Percentiles rank a stretch among this genome's conserved stretches.
phyloP scores from a whole-genome alignment of 768 basidiomycete genomes.

The Calvatia gigantea region DNA sequence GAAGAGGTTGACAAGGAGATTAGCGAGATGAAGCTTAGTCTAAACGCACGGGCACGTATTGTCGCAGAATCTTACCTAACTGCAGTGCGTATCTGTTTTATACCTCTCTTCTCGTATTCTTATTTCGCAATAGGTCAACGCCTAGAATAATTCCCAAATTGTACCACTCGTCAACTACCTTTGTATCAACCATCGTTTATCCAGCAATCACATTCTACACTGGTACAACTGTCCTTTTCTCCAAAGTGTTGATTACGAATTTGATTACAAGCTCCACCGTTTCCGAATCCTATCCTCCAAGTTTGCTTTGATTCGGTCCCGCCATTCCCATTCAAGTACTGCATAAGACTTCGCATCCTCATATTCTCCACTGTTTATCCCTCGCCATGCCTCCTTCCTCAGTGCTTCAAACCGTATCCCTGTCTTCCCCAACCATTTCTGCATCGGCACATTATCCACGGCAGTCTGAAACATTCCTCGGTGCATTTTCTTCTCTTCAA shows the following conservation, averaged over 20 bases:
- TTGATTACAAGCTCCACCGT: conserved; percentile 4
- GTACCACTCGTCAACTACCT: conserved; percentile 6
- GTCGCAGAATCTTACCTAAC: conserved; percentile 96
- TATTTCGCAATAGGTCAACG: conserved; percentile 31
- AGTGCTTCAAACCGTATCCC: conserved; percentile 35
- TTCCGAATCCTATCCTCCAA: conserved; percentile 26
- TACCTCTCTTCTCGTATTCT: not conserved
- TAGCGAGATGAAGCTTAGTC: conserved; percentile 96
- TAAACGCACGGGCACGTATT: conserved; percentile 94
- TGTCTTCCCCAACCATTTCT: conserved; percentile 41
- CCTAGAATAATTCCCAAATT: conserved; percentile 22
- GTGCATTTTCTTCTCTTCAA: conserved; percentile 39
- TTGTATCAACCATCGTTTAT: conserved; percentile 10
- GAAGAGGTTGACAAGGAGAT: conserved; percentile 99
- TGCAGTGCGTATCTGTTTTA: conserved; percentile 53
- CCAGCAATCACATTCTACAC: not conserved
- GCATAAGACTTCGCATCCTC: conserved; percentile 38
- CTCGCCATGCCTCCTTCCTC: conserved; percentile 38
- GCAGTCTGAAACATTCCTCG: conserved; percentile 39
- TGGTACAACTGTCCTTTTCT: too few relatives aligned
- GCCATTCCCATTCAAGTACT: conserved; percentile 42
- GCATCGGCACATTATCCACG: conserved; percentile 40
- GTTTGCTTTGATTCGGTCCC: conserved; percentile 25
- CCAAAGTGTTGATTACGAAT: too few relatives aligned
- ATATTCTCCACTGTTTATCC: conserved; percentile 27